Evolutionary conservation across 371 early-diverging fungal genomes (phyloP).

Genomic region (Mortierella sp.): DNA sequence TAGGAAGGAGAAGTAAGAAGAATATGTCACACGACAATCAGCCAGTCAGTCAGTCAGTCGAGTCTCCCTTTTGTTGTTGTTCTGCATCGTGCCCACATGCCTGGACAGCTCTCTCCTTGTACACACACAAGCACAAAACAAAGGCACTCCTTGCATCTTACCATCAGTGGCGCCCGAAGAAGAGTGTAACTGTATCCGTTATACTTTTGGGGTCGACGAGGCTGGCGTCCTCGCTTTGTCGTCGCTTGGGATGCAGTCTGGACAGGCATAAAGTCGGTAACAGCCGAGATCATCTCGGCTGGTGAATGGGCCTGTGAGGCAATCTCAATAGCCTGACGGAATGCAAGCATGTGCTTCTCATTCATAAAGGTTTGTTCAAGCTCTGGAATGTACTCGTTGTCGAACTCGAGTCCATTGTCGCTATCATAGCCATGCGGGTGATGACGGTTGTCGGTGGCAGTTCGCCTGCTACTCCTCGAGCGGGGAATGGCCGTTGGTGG

Average conservation of each 20-base stretch:
- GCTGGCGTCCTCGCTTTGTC: conserved; percentile 21
- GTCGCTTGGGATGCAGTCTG: conserved; percentile 16
- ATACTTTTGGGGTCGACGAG: conserved; percentile 17
- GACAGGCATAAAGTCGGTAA: conserved; percentile 60
- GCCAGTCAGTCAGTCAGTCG: background rate
- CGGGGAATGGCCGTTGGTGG: too few relatives aligned
- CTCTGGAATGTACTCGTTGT: conserved; percentile 25
- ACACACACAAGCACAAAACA: conserved; percentile 9
- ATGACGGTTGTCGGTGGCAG: too few relatives aligned
- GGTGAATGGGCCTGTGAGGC: conserved; percentile 46
- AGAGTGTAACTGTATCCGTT: conserved; percentile 60
- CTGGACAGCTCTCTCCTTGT: background rate
- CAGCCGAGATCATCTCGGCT: conserved; percentile 64
- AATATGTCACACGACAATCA: conserved; percentile 2
- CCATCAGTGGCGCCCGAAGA: conserved; percentile 70
- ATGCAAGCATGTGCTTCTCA: conserved; percentile 62
- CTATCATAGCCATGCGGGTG: too few relatives aligned
- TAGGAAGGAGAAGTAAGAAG: conserved; percentile 30
- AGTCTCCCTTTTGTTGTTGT: background rate
- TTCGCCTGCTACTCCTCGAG: too few relatives aligned
- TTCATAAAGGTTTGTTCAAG: conserved; percentile 58
- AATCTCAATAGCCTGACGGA: conserved; percentile 61
- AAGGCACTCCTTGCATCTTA: conserved; percentile 28
- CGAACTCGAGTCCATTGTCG: background rate
- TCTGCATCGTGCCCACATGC: background rate